Base-by-base conservation (phyloP, 1,284 basidiomycete genomes). In the Phellinidium pouzarii region DNA sequence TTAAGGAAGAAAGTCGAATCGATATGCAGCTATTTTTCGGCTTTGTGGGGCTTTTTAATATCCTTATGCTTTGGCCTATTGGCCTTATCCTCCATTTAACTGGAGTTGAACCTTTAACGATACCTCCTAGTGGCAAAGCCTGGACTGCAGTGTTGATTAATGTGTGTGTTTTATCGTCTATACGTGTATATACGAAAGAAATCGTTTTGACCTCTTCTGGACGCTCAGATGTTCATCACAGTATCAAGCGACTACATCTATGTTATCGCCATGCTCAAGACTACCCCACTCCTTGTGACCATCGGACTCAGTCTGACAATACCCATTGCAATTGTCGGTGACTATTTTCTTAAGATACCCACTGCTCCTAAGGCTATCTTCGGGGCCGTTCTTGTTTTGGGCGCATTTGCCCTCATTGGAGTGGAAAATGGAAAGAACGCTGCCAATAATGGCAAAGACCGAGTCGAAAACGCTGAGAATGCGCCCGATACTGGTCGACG, bases 271-370 rank as follows among this genome's bases (percentile, higher is more conserved):
- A 97, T 98, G 94, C 80, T 99, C 58, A 97, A 96, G 74, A 97
- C 94, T 2, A 95, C 94, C 2, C 95, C 91, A 1, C 72, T 93
- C 38, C 88, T 95, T 20, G 94, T 92, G 11, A 99, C 95, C 0
- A 76, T 99, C 54, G 95, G 96, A 14, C 76, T 99, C 17, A 92
- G 88, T 53, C 76, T 99, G n/a, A 98, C 96, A 0, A 96, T 98
- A 64, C 93, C 93, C 7, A 72, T 94, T 50, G 91, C 92, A 1
- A 83, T 94, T 37, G 52, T 87, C 17, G 91, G 91, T 8, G 93
- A 95, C 66, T 76, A 84, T 56, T 62, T 87, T 44, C 72, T 89
- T 9, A 75, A 80, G 22, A 78, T 75, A 53, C 72, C 78, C 34
- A 70, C 77, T n/a, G 66, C 72, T 44, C 62, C 65, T 2, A 75